Evolutionary conservation across 106 monocot genomes (phyloP).

Genomic region (Acorus calamus): DNA sequence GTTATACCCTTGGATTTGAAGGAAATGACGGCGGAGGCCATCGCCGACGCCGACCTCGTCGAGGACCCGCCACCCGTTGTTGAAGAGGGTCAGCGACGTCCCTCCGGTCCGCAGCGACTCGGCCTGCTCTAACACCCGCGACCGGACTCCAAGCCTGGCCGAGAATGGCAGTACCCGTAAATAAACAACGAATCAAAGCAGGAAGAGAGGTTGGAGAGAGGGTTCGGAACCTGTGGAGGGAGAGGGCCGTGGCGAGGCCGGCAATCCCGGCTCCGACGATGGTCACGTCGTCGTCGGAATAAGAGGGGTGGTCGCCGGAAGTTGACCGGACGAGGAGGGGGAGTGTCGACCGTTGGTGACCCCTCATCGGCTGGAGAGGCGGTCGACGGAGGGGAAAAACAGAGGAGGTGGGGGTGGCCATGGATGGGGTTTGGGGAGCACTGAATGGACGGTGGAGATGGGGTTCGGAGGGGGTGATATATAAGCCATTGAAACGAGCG

Average conservation of each 20-base stretch:
- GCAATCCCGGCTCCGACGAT: slow-evolving; percentile 88
- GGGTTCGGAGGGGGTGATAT: background rate
- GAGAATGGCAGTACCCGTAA: background rate
- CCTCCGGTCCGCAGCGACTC: slow-evolving; percentile 77
- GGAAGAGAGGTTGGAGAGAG: background rate
- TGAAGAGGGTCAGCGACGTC: slow-evolving; percentile 85
- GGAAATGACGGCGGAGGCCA: slow-evolving; percentile 55
- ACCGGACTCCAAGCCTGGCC: slow-evolving; percentile 49
- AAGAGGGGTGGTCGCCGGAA: background rate
- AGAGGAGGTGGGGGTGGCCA: slow-evolving; percentile 2
- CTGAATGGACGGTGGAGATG: background rate
- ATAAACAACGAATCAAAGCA: no score
- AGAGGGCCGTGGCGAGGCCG: slow-evolving; percentile 77
- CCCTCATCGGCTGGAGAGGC: background rate
- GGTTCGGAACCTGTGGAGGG: slow-evolving; percentile 33
- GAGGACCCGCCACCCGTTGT: slow-evolving; percentile 87
- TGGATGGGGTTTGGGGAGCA: background rate
- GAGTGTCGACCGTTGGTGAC: background rate
- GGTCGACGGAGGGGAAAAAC: background rate
- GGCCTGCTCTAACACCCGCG: slow-evolving; percentile 81
- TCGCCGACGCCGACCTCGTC: slow-evolving; percentile 74
- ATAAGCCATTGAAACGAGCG: slow-evolving; percentile 10
- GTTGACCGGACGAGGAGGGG: background rate
- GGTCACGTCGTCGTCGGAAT: slow-evolving; percentile 41
- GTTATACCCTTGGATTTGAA: slow-evolving; percentile 66